phyloP scores from a whole-genome alignment of 2,329 filamentous ascomycete species.

The Aspergillus neotritici region DNA sequence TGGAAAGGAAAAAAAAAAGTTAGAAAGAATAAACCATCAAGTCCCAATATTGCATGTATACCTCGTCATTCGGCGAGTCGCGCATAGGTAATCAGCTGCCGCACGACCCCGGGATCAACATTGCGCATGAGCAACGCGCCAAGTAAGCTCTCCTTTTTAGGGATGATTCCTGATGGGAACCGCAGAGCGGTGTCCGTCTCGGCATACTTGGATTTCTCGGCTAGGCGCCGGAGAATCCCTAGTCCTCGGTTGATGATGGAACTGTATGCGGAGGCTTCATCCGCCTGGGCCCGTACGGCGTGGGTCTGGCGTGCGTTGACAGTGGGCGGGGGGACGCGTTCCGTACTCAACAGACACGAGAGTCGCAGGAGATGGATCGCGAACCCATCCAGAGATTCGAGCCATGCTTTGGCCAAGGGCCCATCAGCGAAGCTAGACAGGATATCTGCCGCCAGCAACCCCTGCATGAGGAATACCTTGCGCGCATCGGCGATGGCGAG shows the following conservation, averaged over 20 bases:
- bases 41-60: conserved; percentile 1
- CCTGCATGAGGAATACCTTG: conserved; percentile 88
- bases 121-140: conserved; percentile 62
- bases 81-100: conserved; percentile 62
- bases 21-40: conserved; percentile 3
- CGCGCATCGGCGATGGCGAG: conserved; percentile 70
- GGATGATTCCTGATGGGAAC: conserved; percentile 58
- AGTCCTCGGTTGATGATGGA: conserved; percentile 63
- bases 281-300: conserved; percentile 30
- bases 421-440: conserved; percentile 71
- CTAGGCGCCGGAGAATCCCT: conserved; percentile 60
- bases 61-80: conserved; percentile 44
- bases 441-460: conserved; percentile 83
- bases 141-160: conserved; percentile 62
- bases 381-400: conserved; percentile 77
- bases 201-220: conserved; percentile 58
- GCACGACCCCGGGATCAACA: conserved; percentile 58
- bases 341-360: conserved; percentile 63
- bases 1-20: conserved; percentile 11
- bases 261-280: conserved; percentile 40
- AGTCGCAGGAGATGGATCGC: conserved; percentile 72
- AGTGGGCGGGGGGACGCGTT: conserved; percentile 45
- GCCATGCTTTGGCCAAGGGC: conserved; percentile 69
- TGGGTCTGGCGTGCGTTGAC: conserved; percentile 32
- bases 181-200: conserved; percentile 47